A percentile compares a stretch with the other conserved stretches of the same genome.
phyloP scores from a whole-genome alignment of 805 yeast species.

The Komagataella ulmi region DNA sequence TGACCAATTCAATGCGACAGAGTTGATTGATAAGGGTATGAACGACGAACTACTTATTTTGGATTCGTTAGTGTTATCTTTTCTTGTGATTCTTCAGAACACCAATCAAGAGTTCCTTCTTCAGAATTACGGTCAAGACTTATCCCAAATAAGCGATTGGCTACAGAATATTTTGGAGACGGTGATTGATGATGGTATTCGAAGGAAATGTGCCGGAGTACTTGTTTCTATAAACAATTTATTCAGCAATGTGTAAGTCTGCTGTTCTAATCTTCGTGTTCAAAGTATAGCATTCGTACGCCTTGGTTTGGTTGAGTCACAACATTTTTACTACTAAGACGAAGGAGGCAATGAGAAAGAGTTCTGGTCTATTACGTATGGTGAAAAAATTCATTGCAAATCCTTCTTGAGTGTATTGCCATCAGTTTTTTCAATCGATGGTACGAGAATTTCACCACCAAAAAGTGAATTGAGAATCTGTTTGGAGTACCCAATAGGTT shows the following conservation, averaged over 20 bases:
- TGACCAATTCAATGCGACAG: background rate
- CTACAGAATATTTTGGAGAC: background rate
- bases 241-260: background rate
- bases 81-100: conserved; percentile 5
- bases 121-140: conserved; percentile 3
- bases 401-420: background rate
- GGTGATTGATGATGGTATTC: background rate
- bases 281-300: background rate
- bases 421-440: background rate
- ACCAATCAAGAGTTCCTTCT: conserved; percentile 4
- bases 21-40: background rate
- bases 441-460: background rate
- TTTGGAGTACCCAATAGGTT: background rate
- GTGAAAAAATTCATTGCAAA: too few relatives aligned
- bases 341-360: too few relatives aligned
- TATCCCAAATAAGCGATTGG: conserved; percentile 2
- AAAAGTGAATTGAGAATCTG: background rate
- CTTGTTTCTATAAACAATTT: background rate
- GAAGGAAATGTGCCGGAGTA: conserved; percentile 2
- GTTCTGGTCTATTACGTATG: too few relatives aligned
- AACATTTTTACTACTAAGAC: background rate
- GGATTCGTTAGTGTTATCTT: conserved; percentile 5
- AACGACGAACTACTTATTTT: conserved; percentile 4
- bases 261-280: background rate
- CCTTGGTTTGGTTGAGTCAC: background rate